Conservation (phyloP, 2,329 filamentous ascomycete genomes). For the Botrytis byssoidea region DNA sequence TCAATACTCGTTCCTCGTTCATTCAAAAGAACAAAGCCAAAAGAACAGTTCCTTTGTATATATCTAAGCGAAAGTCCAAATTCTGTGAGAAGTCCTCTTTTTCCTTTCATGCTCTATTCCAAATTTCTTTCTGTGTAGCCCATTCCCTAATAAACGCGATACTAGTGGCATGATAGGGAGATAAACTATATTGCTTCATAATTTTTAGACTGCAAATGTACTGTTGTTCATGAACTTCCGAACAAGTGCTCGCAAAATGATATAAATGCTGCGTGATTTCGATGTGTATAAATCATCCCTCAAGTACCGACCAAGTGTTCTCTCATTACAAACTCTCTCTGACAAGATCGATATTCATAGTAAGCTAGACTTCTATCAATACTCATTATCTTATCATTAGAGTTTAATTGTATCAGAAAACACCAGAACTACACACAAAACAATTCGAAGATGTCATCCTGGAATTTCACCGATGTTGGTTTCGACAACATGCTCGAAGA, state of each 20-base stretch:
- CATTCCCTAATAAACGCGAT: background rate
- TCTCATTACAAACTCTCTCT: background rate
- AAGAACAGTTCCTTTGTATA: background rate
- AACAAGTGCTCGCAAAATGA: background rate
- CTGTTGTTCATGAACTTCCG: background rate
- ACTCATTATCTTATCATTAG: background rate
- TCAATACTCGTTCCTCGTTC: background rate
- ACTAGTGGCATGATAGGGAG: background rate
- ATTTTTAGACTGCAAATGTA: background rate
- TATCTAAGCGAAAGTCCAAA: no score
- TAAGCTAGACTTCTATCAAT: conserved; percentile 1
- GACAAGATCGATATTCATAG: background rate
- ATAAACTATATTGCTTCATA: background rate
- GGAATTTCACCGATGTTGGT: background rate
- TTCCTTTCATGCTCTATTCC: background rate
- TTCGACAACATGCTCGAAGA: background rate
- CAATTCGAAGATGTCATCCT: background rate
- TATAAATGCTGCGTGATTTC: background rate
- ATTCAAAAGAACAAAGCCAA: background rate
- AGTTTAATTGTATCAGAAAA: background rate
- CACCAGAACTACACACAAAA: background rate
- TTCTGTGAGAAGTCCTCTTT: background rate
- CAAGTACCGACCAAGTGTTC: background rate
- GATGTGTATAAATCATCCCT: background rate
- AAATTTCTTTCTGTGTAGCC: background rate